Conservation (phyloP, 1,284 basidiomycete genomes). For the Melanopsichium pennsylvanicum region DNA sequence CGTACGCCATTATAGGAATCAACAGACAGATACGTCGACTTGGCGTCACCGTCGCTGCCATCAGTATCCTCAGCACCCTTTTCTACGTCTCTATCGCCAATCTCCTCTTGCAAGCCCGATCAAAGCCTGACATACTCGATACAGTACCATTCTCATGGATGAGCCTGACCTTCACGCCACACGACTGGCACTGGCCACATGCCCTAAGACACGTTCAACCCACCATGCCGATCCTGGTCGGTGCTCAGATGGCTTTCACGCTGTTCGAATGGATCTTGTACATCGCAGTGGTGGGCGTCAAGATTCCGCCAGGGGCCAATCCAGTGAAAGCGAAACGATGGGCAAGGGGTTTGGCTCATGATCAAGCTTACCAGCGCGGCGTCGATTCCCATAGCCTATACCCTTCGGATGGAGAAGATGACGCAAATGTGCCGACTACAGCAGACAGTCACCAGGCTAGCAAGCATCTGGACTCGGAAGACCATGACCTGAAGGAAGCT, state of each 20-base stretch:
- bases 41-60: conserved; percentile 44
- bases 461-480: neutral
- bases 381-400: conserved; percentile 36
- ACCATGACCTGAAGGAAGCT: conserved; percentile 11
- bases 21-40: conserved; percentile 36
- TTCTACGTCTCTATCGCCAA: conserved; percentile 50
- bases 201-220: conserved; percentile 24
- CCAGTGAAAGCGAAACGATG: conserved; percentile 37
- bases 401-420: conserved; percentile 21
- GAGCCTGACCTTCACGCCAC: neutral
- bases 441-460: no score
- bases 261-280: conserved; percentile 46
- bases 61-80: conserved; percentile 43
- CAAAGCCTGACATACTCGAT: conserved; percentile 6
- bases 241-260: conserved; percentile 36
- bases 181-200: conserved; percentile 25
- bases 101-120: conserved; percentile 42
- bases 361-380: conserved; percentile 27
- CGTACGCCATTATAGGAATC: conserved; percentile 40
- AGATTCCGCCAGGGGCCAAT: conserved; percentile 44
- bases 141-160: neutral
- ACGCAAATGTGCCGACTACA: neutral
- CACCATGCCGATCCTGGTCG: conserved; percentile 37
- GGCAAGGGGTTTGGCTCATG: conserved; percentile 23
- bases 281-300: conserved; percentile 47